Base-by-base conservation (phyloP, 2,329 filamentous ascomycete genomes). In the Claviceps fusiformis region DNA sequence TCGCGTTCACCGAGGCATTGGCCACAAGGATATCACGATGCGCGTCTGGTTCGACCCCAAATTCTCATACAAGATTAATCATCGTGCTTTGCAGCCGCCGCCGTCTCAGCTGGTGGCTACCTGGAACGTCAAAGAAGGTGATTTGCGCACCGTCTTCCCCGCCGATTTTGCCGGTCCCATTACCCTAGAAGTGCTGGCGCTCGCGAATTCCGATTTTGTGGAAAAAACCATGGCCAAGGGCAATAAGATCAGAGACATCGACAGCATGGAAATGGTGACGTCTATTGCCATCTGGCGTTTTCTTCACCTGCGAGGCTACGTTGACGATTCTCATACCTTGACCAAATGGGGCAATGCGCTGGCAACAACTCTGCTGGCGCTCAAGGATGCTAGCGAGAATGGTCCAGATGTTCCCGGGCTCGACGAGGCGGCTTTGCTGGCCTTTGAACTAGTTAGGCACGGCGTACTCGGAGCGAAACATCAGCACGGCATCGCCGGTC, bases 241-340 rank as follows among this genome's bases (percentile, higher is more conserved):
- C 60, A 77, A 74, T 62, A 65, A 70, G 15, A 82, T 76, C 43
- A 81, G 77, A 57, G 80, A 85, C n/a, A 80, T 85, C 59, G 78
- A 86, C 51, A 76, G 75, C 27, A 67, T 70, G 17, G 87, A 93
- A 63, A 79, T 92, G 54, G 73, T 89, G 54, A 70, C 77, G 8
- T 81, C 81, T 19, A 88, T 95, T 62, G 81, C 85, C 7, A 78
- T 92, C 56, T 96, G 89, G 86, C 82, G 90, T 55, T 93, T 96
- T 70, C 77, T 98, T 27, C 89, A 95, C 65, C 77, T 97, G 51
- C 83, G 91, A 57, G 90, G 86, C 29, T 98, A 96, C 64, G 77
- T 95, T 50, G 82, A 93, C 61, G 77, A 83, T 52, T 75, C 80
- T 50, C 92, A 97, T 69, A 81, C 84, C 57, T 77, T 96, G 58